These are phyloP conservation scores for Neurospora pannonica DNA, from an alignment of 495 filamentous ascomycete genomes.

Conservation along the genomic window DNA sequence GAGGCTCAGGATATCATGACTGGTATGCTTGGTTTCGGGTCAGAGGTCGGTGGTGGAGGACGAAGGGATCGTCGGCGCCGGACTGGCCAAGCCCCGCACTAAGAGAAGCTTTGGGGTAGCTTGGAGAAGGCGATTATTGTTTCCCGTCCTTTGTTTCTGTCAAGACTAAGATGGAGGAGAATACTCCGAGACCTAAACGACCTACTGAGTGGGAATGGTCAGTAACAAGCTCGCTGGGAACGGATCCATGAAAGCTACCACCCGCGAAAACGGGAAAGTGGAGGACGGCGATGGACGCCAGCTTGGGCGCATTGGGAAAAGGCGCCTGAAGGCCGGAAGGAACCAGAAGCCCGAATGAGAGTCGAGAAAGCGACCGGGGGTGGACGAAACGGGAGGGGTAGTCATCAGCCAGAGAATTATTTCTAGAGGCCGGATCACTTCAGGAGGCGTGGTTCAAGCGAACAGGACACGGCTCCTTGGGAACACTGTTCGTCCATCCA, in stretches of 20 bases:
- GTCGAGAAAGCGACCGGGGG: neutral
- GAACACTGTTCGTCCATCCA: neutral
- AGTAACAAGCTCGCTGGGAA: slow-evolving; percentile 9
- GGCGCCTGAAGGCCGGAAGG: slow-evolving; percentile 16
- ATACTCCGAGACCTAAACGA: neutral
- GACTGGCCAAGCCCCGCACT: slow-evolving; percentile 1
- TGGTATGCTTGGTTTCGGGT: slow-evolving; percentile 6
- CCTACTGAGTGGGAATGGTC: neutral
- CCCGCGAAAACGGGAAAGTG: too few relatives aligned
- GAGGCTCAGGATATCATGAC: slow-evolving; percentile 28
- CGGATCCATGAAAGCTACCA: slow-evolving; percentile 4
- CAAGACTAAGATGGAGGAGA: neutral
- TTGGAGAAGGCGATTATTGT: neutral
- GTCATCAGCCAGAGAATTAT: slow-evolving; percentile 4
- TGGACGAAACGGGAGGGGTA: slow-evolving; percentile 9
- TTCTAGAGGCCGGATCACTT: neutral
- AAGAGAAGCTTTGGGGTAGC: neutral
- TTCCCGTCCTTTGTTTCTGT: neutral
- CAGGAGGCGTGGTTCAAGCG: slow-evolving; percentile 20
- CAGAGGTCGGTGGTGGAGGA: slow-evolving; percentile 2
- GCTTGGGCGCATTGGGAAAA: slow-evolving; percentile 19
- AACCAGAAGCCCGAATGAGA: slow-evolving; percentile 2
- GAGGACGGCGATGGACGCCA: slow-evolving; percentile 12
- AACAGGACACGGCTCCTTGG: neutral
- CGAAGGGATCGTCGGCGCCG: neutral